Evolutionary conservation across 83 land plant species (phyloP).

Genomic region (Picea abies): DNA sequence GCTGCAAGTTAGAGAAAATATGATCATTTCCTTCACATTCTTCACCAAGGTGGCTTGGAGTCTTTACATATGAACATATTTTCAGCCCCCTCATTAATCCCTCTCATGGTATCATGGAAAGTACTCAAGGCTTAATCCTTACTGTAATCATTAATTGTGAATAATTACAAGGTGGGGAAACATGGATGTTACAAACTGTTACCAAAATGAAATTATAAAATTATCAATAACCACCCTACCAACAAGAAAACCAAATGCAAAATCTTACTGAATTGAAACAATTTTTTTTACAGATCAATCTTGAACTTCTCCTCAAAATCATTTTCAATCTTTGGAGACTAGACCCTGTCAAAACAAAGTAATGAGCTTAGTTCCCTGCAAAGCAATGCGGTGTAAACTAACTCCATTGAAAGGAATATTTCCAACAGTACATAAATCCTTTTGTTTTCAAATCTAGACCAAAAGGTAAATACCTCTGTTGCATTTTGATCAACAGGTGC

Average conservation of each 20-base stretch:
- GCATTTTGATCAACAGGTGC: background rate
- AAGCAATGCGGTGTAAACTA: background rate
- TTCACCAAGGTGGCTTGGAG: no score
- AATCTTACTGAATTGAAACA: background rate
- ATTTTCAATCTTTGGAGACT: constrained; percentile 22
- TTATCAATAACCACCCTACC: background rate
- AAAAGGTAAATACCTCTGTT: background rate
- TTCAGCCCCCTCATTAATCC: no score
- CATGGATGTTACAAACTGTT: no score
- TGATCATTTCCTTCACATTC: no score
- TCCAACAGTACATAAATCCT: background rate
- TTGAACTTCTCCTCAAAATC: constrained; percentile 52
- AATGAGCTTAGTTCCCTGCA: background rate
- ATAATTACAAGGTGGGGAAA: no score
- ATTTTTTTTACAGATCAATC: constrained; percentile 64
- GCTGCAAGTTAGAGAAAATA: no score
- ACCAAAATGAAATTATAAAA: constrained; percentile 2
- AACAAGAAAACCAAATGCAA: background rate
- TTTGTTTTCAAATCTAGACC: background rate
- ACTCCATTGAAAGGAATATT: background rate
- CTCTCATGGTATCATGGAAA: no score
- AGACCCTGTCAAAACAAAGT: background rate
- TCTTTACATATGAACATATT: no score
- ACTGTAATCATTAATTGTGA: no score
- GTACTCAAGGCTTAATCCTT: no score